phyloP scores from a whole-genome alignment of 495 filamentous ascomycete genomes.

The Collariella sp. region DNA sequence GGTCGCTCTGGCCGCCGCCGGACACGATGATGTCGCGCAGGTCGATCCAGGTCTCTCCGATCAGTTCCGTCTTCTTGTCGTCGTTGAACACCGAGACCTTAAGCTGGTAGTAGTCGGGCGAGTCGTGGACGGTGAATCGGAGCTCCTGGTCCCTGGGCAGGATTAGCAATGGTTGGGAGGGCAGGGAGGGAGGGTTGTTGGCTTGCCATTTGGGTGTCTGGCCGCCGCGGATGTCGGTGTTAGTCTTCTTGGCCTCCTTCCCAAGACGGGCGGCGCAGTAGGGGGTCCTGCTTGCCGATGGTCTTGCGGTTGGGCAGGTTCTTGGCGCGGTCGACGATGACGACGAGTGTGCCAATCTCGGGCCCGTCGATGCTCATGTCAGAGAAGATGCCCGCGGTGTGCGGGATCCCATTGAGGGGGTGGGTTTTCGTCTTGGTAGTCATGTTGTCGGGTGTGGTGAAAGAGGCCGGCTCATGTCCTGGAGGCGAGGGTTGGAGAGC shows the following conservation, averaged over 20 bases:
- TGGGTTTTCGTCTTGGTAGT: conserved; percentile 38
- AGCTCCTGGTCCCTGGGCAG: conserved; percentile 85
- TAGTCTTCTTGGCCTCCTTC: conserved; percentile 97
- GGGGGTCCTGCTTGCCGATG: conserved; percentile 96
- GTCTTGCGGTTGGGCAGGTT: conserved; percentile 94
- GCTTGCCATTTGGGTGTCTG: conserved; percentile 92
- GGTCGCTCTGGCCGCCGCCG: conserved; percentile 84
- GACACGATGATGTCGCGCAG: conserved; percentile 70
- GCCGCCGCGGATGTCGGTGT: conserved; percentile 85
- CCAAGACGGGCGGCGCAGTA: conserved; percentile 91
- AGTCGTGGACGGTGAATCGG: conserved; percentile 92
- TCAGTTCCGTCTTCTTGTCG: conserved; percentile 90
- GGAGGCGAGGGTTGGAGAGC: neutral
- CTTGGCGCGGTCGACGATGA: conserved; percentile 86
- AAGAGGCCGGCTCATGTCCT: conserved; percentile 11
- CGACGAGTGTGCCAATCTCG: conserved; percentile 84
- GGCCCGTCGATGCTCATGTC: conserved; percentile 95
- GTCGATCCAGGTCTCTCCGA: conserved; percentile 85
- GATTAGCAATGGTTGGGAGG: conserved; percentile 11
- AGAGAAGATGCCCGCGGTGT: conserved; percentile 90
- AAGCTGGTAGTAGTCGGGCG: conserved; percentile 85
- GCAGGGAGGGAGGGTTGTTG: neutral
- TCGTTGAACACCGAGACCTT: conserved; percentile 97
- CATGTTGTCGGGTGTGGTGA: conserved; percentile 25
- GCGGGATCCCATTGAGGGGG: conserved; percentile 40